These are phyloP conservation scores for Orbilia oligospora DNA, from an alignment of 2,329 filamentous ascomycete genomes.

Conservation along the genomic window DNA sequence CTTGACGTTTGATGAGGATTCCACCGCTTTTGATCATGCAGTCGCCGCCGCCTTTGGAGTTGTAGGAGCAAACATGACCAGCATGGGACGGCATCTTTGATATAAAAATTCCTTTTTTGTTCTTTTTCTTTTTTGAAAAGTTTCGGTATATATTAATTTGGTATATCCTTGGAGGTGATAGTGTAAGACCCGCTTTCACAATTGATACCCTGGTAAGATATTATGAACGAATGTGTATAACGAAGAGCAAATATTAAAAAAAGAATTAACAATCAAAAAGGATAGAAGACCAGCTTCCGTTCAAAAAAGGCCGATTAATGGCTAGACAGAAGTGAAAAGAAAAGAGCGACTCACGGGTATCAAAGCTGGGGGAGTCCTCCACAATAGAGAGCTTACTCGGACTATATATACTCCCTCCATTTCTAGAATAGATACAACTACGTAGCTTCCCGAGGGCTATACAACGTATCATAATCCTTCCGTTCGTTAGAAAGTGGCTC, in stretches of 20 bases:
- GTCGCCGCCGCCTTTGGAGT: background rate
- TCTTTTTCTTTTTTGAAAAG: background rate
- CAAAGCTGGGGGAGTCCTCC: background rate
- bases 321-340: background rate
- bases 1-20: constrained; percentile 27
- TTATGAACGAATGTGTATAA: background rate
- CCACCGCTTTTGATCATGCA: background rate
- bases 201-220: background rate
- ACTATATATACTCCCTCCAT: constrained; percentile 7
- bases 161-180: background rate
- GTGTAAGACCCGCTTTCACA: constrained; percentile 22
- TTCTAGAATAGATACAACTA: constrained; percentile 3
- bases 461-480: constrained; percentile 26
- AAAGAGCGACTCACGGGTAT: background rate
- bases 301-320: background rate
- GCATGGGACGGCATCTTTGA: background rate
- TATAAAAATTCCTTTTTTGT: too few species aligned
- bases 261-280: background rate
- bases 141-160: constrained; percentile 4
- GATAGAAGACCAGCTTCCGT: constrained; percentile 27
- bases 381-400: background rate
- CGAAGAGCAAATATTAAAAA: constrained; percentile 8
- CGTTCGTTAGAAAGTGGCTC: constrained; percentile 23
- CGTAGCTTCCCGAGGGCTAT: constrained; percentile 19
- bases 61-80: constrained; percentile 17